These are phyloP conservation scores for Penicillium sp. DNA, from an alignment of 2,329 filamentous ascomycete species.

Conservation along the genomic window DNA sequence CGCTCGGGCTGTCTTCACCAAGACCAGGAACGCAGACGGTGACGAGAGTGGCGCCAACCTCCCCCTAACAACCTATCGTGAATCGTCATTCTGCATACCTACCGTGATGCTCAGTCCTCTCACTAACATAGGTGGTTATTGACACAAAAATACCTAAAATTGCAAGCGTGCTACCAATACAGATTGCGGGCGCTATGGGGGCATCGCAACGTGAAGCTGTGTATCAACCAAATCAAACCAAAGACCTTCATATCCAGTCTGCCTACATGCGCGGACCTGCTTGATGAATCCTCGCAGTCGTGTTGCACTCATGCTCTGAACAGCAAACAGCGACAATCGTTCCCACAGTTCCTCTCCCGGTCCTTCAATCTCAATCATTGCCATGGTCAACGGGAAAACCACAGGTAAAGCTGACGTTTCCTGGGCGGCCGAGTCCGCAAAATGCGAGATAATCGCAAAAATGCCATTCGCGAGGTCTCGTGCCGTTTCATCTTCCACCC, in stretches of 20 bases:
- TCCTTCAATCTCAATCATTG: conserved; percentile 27
- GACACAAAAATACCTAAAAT: background rate
- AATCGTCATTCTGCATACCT: background rate
- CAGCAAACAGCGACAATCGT: conserved; percentile 19
- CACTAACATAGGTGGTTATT: background rate
- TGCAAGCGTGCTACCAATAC: background rate
- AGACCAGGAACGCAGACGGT: background rate
- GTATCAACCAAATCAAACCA: conserved; percentile 30
- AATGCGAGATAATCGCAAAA: conserved; percentile 23
- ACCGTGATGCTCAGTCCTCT: background rate
- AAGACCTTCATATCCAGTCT: conserved; percentile 21
- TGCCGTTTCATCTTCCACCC: conserved; percentile 29
- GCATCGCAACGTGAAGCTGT: conserved; percentile 26
- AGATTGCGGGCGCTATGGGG: conserved; percentile 13
- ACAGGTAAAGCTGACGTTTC: conserved; percentile 23
- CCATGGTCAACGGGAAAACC: conserved; percentile 27
- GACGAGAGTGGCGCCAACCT: background rate
- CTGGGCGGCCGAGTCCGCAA: conserved; percentile 16
- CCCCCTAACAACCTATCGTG: background rate
- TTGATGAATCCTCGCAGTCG: conserved; percentile 26
- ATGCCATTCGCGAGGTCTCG: conserved; percentile 25
- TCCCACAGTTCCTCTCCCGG: conserved; percentile 26
- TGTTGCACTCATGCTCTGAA: conserved; percentile 21
- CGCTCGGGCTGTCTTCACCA: background rate
- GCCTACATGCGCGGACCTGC: conserved; percentile 19